Percentiles rank a stretch among this genome's conserved stretches.
phyloP scores from a whole-genome alignment of 2,329 filamentous ascomycete genomes.

The Lojkania enalia region DNA sequence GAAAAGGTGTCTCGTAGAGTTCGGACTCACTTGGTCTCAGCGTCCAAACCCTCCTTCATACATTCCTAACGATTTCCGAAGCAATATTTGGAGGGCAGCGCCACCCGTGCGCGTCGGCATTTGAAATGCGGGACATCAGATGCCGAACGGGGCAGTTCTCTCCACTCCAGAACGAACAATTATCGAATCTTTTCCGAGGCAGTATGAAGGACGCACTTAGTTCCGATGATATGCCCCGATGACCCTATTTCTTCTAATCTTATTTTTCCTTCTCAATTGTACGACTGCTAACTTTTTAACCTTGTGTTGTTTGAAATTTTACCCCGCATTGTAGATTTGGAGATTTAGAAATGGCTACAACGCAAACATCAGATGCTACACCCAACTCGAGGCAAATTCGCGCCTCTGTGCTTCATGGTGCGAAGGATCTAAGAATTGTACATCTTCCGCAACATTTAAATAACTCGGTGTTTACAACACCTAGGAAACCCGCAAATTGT shows the following conservation, averaged over 20 bases:
- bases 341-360: constrained; percentile 24
- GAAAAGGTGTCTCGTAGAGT: no score
- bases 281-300: no score
- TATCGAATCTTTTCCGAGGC: constrained; percentile 1
- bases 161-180: constrained; percentile 13
- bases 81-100: no score
- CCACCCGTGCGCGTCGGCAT: constrained; percentile 24
- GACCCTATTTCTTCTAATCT: not conserved
- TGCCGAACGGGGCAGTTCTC: constrained; percentile 35
- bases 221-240: not conserved
- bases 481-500: constrained; percentile 58
- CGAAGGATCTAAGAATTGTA: constrained; percentile 64
- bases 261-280: not conserved
- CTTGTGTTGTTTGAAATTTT: not conserved
- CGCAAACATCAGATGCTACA: constrained; percentile 21
- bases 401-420: constrained; percentile 62
- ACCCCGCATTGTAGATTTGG: not conserved
- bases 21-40: no score
- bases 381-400: constrained; percentile 45
- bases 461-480: constrained; percentile 13
- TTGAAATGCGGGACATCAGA: constrained; percentile 33
- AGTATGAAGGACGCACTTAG: no score
- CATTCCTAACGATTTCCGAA: no score
- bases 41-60: no score
- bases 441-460: constrained; percentile 16